Evolutionary conservation across 352 stramenopile species (phyloP), one percentile per base, ranked within the genome.

Genomic region (Pythium diclinum): DNA sequence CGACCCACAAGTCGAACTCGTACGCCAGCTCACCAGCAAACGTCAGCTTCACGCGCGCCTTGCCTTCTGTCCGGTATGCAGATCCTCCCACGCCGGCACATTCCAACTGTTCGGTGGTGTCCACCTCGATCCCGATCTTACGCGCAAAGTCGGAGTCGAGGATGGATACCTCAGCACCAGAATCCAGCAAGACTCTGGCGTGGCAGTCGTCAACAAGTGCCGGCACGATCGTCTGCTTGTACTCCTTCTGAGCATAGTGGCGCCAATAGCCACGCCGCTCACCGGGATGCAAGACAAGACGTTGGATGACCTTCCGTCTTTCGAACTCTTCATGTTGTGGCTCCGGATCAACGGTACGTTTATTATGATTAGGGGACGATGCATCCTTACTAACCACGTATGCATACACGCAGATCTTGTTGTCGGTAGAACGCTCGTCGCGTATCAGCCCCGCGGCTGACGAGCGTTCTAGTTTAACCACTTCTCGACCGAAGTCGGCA

Each of bases 231-330:
- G 63, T 66, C 38, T 79, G 61, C 11, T 59, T 54, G n/a, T 73
- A 69, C 42, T 25, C 36, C 54, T 78, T 75, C 14, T 59, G 32
- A 1, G 61, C 32, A 19, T 65, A 63, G 47, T 74, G 21, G 11
- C 61, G 52, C 67, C 67, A 74, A 19, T 67, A 77, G 0, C 66
- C 66, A 2, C 67, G 60, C 7, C 58, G 55, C 30, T 73, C 67
- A 6, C 72, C 72, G 0, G 34, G 56, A 3, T 36, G 17, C 0
- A 79, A n/a, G 1, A 56, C 25, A 17, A 78, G 36, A 0, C 62
- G 44, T 25, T 69, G 63, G 1, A 63, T 33, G 3, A 48, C 14
- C 47, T 52, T 52, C 9, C 0, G 16, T 28, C 61, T 25, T n/a
- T 68, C 52, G 32, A 54, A 59, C 49, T 66, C 59, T 17, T 38